Evolutionary conservation across 2,329 filamentous ascomycete species (phyloP).

Genomic region (Triangularia setosa): DNA sequence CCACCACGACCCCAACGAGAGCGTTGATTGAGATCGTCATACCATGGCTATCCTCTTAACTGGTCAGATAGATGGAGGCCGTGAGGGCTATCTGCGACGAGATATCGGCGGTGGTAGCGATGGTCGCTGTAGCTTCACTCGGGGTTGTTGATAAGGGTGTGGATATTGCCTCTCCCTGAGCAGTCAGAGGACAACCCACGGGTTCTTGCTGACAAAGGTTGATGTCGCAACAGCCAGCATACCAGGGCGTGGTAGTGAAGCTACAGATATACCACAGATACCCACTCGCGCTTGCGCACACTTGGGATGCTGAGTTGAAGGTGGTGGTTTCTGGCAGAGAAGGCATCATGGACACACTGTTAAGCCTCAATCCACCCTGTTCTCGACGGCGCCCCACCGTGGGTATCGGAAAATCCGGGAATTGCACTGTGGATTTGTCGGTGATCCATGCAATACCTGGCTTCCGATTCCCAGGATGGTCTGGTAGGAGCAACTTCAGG

Average conservation of each 20-base stretch:
- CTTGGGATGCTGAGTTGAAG: constrained; percentile 1
- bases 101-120: neutral
- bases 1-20: constrained; percentile 21
- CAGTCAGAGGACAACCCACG: constrained; percentile 29
- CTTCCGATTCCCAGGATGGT: neutral
- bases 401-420: constrained; percentile 8
- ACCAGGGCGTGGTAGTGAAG: constrained; percentile 21
- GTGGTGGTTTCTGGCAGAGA: neutral
- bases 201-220: constrained; percentile 37
- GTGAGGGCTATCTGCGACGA: neutral
- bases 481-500: neutral
- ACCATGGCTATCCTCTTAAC: constrained; percentile 7
- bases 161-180: neutral
- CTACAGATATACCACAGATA: constrained; percentile 18
- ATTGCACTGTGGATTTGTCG: constrained; percentile 7
- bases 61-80: neutral
- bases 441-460: neutral
- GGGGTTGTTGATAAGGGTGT: constrained; percentile 15
- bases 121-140: neutral
- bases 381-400: constrained; percentile 11
- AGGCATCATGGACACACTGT: constrained; percentile 5
- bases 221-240: constrained; percentile 43
- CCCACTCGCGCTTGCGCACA: constrained; percentile 11
- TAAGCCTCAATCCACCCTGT: constrained; percentile 7
- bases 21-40: constrained; percentile 16